phyloP scores from a whole-genome alignment of 306 rosid genomes.

The Carpinus fangiana region DNA sequence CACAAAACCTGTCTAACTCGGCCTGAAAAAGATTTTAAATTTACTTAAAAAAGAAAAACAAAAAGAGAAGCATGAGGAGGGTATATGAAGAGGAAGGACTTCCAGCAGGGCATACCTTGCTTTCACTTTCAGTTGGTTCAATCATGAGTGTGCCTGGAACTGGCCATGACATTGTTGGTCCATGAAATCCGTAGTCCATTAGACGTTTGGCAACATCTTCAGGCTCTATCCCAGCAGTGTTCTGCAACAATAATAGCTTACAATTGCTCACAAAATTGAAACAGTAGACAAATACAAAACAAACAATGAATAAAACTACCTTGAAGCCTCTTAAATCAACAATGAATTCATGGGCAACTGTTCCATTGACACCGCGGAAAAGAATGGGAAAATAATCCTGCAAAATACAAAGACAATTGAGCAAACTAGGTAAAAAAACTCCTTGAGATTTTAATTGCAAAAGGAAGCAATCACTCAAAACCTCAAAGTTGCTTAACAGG shows the following conservation, averaged over 20 bases:
- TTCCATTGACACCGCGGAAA: slow-evolving; percentile 98
- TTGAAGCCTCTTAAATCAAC: slow-evolving; percentile 94
- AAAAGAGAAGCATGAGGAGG: background rate
- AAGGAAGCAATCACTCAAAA: background rate
- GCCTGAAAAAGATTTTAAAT: slow-evolving; percentile 58
- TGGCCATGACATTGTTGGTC: slow-evolving; percentile 99
- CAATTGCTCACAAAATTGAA: slow-evolving; percentile 25
- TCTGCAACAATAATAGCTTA: slow-evolving; percentile 43
- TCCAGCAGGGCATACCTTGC: slow-evolving; percentile 62
- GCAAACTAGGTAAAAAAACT: slow-evolving; percentile 4
- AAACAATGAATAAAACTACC: slow-evolving; percentile 47
- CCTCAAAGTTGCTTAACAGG: background rate
- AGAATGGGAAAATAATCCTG: slow-evolving; percentile 85
- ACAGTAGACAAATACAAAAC: slow-evolving; percentile 4
- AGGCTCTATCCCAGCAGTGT: slow-evolving; percentile 89
- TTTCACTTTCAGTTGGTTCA: slow-evolving; percentile 98
- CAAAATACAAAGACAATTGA: slow-evolving; percentile 26
- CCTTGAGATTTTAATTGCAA: background rate
- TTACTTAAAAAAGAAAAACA: slow-evolving; percentile 23
- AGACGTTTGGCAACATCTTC: slow-evolving; percentile 98
- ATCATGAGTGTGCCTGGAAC: slow-evolving; percentile 99
- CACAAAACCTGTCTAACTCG: slow-evolving; percentile 91
- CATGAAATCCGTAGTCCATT: slow-evolving; percentile 97
- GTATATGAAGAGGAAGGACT: slow-evolving; percentile 6
- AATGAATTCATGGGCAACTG: slow-evolving; percentile 92